Evolutionary conservation across 768 basidiomycete genomes (phyloP), one percentile per base, ranked within the genome.

Genomic region (Termitomyces eurrhizus): DNA sequence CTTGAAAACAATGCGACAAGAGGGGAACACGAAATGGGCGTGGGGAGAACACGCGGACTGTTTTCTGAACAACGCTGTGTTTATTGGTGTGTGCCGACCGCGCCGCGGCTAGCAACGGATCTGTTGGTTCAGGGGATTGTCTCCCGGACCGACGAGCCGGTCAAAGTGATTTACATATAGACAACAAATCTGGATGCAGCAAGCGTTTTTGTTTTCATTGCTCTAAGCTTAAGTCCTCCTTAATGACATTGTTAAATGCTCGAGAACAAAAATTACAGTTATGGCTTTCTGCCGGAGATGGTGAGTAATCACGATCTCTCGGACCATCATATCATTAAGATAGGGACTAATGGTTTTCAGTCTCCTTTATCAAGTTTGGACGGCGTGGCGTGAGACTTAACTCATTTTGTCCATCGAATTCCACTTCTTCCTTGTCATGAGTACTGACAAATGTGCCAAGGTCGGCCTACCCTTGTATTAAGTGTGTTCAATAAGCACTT

Each of bases 21-120:
- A 11, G 57, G 36, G 35, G 24, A 50, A 57, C 54, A 65, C 62
- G 61, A 57, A 54, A 58, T 39, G 12, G 53, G 21, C 36, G 56
- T 33, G 59, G 57, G 33, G 52, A 53, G 12, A 52, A 46, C 58
- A 59, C 61, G 59, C 61, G 60, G 51, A 62, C 29, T 53, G 29
- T 29, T 29, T 42, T 42, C 49, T 54, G 11, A 26, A 24, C 45
- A 16, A 26, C 13, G 2, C 46, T 4, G 24, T 26, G 24, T 48
- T 21, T 26, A 14, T 26, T 48, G 42, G 1, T 46, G 24, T 48
- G 46, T 29, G 24, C 45, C 24, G 21, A 21, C 9, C 21, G 21
- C 24, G 48, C 46, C 26, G 46, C 13, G 26, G 48, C 7, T 49
- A 24, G 12, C 45, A 46, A 46, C 45, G 42, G 42, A 44, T 42